A percentile compares a stretch with the other conserved stretches of the same genome.
Evolutionary conservation across 31 red algal genomes (phyloP).

Genomic region (Endocladia muricata): DNA sequence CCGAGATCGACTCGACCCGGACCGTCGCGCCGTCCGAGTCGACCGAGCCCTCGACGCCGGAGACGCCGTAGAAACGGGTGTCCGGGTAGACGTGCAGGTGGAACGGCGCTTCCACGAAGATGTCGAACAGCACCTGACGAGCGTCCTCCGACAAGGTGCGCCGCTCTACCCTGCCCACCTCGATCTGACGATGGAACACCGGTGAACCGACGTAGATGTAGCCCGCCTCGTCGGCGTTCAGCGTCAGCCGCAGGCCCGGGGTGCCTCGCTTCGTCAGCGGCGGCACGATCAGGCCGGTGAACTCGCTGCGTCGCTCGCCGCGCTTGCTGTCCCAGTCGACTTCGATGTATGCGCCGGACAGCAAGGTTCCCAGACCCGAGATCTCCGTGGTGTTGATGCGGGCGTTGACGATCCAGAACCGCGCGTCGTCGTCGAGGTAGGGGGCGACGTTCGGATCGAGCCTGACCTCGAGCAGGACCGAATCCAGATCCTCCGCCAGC

Average conservation of each 20-base stretch:
- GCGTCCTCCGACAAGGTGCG: background rate
- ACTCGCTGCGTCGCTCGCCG: background rate
- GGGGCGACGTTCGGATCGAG: background rate
- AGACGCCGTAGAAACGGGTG: background rate
- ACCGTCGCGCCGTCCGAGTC: background rate
- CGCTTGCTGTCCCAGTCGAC: background rate
- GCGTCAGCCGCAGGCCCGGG: background rate
- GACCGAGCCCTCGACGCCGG: background rate
- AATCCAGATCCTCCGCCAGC: background rate
- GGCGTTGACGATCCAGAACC: conserved; percentile 2
- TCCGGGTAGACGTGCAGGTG: background rate
- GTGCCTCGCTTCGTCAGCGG: background rate
- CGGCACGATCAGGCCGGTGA: background rate
- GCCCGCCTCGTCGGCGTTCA: background rate
- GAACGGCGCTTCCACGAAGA: background rate
- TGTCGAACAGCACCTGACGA: background rate
- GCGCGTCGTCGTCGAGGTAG: background rate
- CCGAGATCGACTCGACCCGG: background rate
- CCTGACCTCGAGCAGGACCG: background rate
- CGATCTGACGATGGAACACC: background rate
- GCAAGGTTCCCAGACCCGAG: background rate
- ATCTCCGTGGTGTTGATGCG: background rate
- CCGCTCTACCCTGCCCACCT: background rate
- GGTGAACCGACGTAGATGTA: background rate
- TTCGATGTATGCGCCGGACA: background rate